Conservation (phyloP, 1,284 basidiomycete species). For the Ceratobasidium sp. region DNA sequence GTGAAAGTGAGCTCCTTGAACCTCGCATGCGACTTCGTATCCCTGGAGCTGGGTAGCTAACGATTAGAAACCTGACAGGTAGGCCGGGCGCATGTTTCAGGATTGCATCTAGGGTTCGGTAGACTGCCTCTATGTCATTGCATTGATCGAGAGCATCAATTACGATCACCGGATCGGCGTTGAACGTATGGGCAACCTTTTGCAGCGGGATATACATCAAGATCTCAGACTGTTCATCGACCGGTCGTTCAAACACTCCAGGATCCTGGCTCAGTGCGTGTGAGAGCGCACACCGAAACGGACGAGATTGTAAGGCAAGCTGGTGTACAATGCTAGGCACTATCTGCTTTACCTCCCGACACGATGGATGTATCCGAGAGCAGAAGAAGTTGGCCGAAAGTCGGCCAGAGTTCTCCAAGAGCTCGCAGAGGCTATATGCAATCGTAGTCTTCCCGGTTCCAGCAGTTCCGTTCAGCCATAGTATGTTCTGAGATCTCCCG, state of each 20-base stretch:
- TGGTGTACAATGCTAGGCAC: neutral
- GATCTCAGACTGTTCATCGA: neutral
- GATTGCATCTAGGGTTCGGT: neutral
- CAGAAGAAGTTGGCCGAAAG: constrained; percentile 22
- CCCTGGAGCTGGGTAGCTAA: neutral
- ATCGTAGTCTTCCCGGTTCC: constrained; percentile 6
- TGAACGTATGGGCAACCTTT: neutral
- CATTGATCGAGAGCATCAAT: constrained; percentile 23
- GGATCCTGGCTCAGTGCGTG: neutral
- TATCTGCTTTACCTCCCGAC: neutral
- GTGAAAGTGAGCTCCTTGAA: neutral
- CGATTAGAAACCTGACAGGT: neutral
- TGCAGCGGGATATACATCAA: neutral
- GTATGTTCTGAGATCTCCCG: neutral
- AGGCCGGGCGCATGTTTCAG: neutral
- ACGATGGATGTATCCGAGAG: neutral
- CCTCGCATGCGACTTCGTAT: neutral
- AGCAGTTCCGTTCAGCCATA: constrained; percentile 25
- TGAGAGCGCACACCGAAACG: neutral
- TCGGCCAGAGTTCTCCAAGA: neutral
- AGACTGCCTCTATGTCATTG: neutral
- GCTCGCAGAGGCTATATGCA: constrained; percentile 5
- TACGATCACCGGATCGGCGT: neutral
- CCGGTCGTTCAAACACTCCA: too few relatives aligned
- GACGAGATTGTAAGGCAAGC: neutral